Evolutionary conservation across 495 filamentous ascomycete species (phyloP).

Genomic region (Neurospora sp.): DNA sequence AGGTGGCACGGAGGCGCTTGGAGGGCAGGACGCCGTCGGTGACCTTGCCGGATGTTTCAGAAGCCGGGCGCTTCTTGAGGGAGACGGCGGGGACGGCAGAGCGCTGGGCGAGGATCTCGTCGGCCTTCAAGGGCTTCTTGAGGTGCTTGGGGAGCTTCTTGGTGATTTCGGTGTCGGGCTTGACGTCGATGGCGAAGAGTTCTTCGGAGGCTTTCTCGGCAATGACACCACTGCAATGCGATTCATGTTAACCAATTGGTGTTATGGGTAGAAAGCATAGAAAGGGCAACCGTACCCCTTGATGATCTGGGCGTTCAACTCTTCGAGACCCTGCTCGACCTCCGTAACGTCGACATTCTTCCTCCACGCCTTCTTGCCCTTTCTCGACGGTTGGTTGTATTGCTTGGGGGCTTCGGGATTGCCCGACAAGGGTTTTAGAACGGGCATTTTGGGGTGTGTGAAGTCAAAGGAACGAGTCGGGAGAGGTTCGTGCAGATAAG

Average conservation of each 20-base stretch:
- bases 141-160: slow-evolving; percentile 50
- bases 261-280: neutral
- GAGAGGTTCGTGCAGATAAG: neutral
- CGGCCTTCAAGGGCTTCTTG: slow-evolving; percentile 66
- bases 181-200: slow-evolving; percentile 70
- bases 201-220: slow-evolving; percentile 65
- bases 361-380: slow-evolving; percentile 97
- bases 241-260: slow-evolving; percentile 13
- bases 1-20: slow-evolving; percentile 65
- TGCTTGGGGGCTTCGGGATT: slow-evolving; percentile 39
- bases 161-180: slow-evolving; percentile 32
- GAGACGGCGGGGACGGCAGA: slow-evolving; percentile 71
- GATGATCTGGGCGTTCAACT: slow-evolving; percentile 77
- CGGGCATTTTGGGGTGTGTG: slow-evolving; percentile 15
- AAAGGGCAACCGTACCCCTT: slow-evolving; percentile 53
- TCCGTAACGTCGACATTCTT: slow-evolving; percentile 93
- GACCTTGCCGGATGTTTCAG: slow-evolving; percentile 23
- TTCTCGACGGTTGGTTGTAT: slow-evolving; percentile 78
- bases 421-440: slow-evolving; percentile 15
- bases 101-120: slow-evolving; percentile 80
- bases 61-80: slow-evolving; percentile 58
- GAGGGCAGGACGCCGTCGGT: slow-evolving; percentile 56
- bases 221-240: slow-evolving; percentile 57
- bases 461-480: neutral
- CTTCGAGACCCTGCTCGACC: slow-evolving; percentile 71